Base-by-base conservation (phyloP, 2,329 filamentous ascomycete genomes). In the Ophiostoma tasmaniense region DNA sequence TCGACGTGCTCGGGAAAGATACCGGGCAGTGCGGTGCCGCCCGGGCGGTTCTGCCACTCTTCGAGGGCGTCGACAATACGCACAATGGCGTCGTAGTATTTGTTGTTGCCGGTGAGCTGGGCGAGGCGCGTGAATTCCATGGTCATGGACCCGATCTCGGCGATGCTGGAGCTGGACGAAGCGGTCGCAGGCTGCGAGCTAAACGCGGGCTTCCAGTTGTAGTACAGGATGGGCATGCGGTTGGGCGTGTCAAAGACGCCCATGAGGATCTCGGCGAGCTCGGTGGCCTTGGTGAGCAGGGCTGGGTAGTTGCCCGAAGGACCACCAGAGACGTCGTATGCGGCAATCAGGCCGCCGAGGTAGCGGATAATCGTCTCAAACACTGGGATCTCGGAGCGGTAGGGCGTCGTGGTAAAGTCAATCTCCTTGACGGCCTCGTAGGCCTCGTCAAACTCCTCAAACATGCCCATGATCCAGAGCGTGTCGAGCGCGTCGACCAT, bases 311-410 rank as follows among this genome's bases (percentile, higher is more conserved):
- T 74, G 50, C 83, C 82, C 8, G 78, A 74, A 50, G 79, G 74
- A 7, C 85, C 87, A 22, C 86, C 90, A 67, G 90, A 93, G 69
- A 97, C 83, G 79, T 98, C 94, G 76, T 94, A 97, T 7, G 93
- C 93, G 52, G 88, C 88, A 59, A 97, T 76, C 61, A 98, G 81
- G 1, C 94, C 94, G 39, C 94, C 94, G 4, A 98, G 83, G 74
- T 97, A 97, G 67, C 94, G 87, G 75, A 98, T 97, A 13, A 89
- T 91, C 0, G 93, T 96, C 79, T 97, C 93, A 74, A 97, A 97
- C 8, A 96, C 84, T n/a, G 92, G 93, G 64, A 97, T 95, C 65
- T 90, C 86, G 50, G 79, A 76, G 66, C 88, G 82, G 17, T 78
- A 76, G 2, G 81, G 78, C 35, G 87, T 89, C 13, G 85, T 90